Conservation (phyloP, 2,329 filamentous ascomycete genomes). For the Ophiostoma ips region DNA sequence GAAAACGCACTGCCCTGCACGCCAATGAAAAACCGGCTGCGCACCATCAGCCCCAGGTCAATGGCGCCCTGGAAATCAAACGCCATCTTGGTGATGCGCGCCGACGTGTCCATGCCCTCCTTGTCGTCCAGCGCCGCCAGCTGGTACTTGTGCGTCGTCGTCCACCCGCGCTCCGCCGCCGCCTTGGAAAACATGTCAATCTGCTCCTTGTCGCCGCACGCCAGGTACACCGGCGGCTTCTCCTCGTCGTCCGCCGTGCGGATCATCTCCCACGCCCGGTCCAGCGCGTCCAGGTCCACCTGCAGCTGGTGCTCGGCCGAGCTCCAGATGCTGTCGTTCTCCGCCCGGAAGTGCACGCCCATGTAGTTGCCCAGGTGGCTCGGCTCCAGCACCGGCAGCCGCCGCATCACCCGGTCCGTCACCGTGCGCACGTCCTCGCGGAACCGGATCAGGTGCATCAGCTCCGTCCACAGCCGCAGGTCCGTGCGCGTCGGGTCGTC, state of each 20-base stretch:
- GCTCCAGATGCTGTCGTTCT: slow-evolving; percentile 25
- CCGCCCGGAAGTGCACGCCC: slow-evolving; percentile 24
- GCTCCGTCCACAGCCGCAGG: slow-evolving; percentile 22
- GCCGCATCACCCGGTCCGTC: slow-evolving; percentile 15
- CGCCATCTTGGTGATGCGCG: slow-evolving; percentile 17
- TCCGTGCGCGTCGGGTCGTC: slow-evolving; percentile 23
- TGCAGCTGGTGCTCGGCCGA: slow-evolving; percentile 21
- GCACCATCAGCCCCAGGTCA: slow-evolving; percentile 22
- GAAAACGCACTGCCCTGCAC: slow-evolving; percentile 23
- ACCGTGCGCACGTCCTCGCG: slow-evolving; percentile 17
- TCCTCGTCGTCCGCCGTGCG: slow-evolving; percentile 12
- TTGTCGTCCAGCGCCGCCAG: slow-evolving; percentile 14
- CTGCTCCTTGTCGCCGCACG: slow-evolving; percentile 22
- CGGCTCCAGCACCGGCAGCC: slow-evolving; percentile 10
- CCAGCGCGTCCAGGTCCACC: slow-evolving; percentile 22
- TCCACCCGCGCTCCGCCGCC: slow-evolving; percentile 20
- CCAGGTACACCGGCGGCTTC: slow-evolving; percentile 21
- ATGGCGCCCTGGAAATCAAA: slow-evolving; percentile 24
- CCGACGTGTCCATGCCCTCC: slow-evolving; percentile 12
- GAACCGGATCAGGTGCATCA: slow-evolving; percentile 20
- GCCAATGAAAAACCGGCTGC: slow-evolving; percentile 21
- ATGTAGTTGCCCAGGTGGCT: slow-evolving; percentile 16
- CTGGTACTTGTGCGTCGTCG: slow-evolving; percentile 22
- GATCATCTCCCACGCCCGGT: slow-evolving; percentile 18
- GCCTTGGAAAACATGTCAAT: slow-evolving; percentile 19